A percentile compares a stretch with the other conserved stretches of the same genome.
phyloP scores from a whole-genome alignment of 768 basidiomycete genomes.

The Tulasnella sp. region DNA sequence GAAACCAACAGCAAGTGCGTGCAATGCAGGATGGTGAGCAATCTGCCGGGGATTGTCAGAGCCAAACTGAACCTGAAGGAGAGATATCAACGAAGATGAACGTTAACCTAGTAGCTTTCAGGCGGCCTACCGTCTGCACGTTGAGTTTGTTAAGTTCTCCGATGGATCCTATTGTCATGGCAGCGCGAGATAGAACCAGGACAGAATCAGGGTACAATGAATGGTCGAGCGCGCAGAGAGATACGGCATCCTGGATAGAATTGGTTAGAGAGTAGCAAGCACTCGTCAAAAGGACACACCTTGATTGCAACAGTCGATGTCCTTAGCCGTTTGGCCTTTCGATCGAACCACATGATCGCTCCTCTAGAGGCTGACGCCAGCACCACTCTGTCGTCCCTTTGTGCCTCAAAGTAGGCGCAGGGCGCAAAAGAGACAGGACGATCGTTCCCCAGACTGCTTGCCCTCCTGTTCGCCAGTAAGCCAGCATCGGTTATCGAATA shows the following conservation, averaged over 20 bases:
- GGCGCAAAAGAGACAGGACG: constrained; percentile 55
- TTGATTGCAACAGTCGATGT: constrained; percentile 68
- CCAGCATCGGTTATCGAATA: constrained; percentile 36
- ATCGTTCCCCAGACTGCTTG: constrained; percentile 35
- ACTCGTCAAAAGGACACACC: constrained; percentile 31
- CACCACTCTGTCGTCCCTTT: constrained; percentile 42
- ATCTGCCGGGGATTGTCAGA: constrained; percentile 63
- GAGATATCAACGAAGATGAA: constrained; percentile 13
- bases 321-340: neutral
- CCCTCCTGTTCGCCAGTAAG: constrained; percentile 29
- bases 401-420: constrained; percentile 39
- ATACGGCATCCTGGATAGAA: constrained; percentile 41
- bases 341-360: constrained; percentile 51
- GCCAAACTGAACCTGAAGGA: constrained; percentile 57
- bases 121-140: constrained; percentile 55
- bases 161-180: constrained; percentile 58
- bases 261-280: neutral
- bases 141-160: constrained; percentile 69
- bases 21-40: constrained; percentile 46
- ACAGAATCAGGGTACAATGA: constrained; percentile 45
- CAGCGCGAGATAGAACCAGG: constrained; percentile 47
- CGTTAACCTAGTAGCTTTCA: neutral
- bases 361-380: constrained; percentile 67
- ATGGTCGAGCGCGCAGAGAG: constrained; percentile 46
- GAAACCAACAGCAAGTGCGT: constrained; percentile 61